A percentile compares a stretch with the other conserved stretches of the same genome.
Conservation (phyloP, 2,329 filamentous ascomycete species). For the Cladorrhinum sp. region DNA sequence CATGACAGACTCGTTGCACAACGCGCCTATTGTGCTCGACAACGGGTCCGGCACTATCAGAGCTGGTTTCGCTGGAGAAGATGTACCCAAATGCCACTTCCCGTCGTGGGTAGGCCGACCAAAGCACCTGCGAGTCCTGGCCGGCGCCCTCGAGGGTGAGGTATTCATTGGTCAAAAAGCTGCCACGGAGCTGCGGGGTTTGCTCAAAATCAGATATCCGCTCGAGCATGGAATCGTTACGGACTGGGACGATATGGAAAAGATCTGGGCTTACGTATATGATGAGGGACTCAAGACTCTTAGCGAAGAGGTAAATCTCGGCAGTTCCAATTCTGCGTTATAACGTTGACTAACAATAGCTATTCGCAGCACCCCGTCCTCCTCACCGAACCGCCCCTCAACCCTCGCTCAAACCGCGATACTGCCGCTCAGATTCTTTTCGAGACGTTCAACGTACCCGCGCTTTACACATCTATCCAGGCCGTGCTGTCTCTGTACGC, state of each 20-base stretch:
- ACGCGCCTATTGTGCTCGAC: conserved; percentile 97
- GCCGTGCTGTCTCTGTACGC: conserved; percentile 95
- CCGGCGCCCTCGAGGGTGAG: conserved; percentile 94
- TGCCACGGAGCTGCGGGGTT: conserved; percentile 82
- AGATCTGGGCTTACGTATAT: conserved; percentile 98
- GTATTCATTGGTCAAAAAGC: conserved; percentile 91
- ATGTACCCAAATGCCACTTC: conserved; percentile 94
- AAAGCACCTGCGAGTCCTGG: conserved; percentile 90
- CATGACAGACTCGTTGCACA: conserved; percentile 73
- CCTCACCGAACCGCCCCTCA: conserved; percentile 91
- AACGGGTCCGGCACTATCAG: conserved; percentile 98
- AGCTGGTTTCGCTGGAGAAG: conserved; percentile 93
- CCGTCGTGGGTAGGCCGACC: conserved; percentile 95
- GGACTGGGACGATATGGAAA: conserved; percentile 99
- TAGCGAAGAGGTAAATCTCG: conserved; percentile 76
- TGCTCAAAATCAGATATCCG: conserved; percentile 94
- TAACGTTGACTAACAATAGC: conserved; percentile 4
- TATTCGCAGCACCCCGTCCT: conserved; percentile 80
- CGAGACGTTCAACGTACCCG: conserved; percentile 97
- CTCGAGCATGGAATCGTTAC: conserved; percentile 97
- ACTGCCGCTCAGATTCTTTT: conserved; percentile 96
- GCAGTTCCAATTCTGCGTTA: background rate
- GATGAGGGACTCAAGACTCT: conserved; percentile 92
- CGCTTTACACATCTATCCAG: conserved; percentile 94
- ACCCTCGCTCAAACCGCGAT: conserved; percentile 92